These are phyloP conservation scores for Saccharum hybrid DNA, from an alignment of 202 grass and related monocot genomes.

Conservation along the genomic window DNA sequence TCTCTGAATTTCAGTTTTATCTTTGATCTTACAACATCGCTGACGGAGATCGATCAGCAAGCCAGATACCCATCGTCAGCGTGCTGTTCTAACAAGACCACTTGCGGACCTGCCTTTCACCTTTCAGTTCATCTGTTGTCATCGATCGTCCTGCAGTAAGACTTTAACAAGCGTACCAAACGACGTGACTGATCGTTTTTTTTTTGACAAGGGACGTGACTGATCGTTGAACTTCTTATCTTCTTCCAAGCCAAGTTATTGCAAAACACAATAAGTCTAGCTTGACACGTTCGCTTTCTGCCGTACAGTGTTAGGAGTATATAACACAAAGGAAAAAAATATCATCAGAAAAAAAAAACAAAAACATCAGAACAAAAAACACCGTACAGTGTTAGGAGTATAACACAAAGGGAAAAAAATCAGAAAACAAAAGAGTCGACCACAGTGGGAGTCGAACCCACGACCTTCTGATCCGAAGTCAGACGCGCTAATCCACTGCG, in stretches of 20 bases:
- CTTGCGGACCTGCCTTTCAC: background rate
- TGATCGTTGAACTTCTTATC: background rate
- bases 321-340: too few relatives aligned
- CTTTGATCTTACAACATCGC: background rate
- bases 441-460: slow-evolving; percentile 39
- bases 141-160: background rate
- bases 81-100: background rate
- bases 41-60: background rate
- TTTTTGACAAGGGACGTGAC: too few relatives aligned
- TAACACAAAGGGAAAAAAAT: too few relatives aligned
- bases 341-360: too few relatives aligned
- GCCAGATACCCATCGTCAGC: too few relatives aligned
- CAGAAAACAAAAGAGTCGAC: background rate
- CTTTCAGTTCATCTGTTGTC: background rate
- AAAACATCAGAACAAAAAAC: too few relatives aligned
- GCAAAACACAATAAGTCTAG: background rate
- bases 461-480: slow-evolving; percentile 99
- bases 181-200: too few relatives aligned
- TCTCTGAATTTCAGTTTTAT: background rate
- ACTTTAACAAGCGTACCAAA: slow-evolving; percentile 5
- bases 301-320: background rate
- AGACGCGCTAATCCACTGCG: slow-evolving; percentile 99
- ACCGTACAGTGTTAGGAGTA: too few relatives aligned
- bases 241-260: background rate
- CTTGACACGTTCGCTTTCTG: background rate